phyloP scores from a whole-genome alignment of 2,329 filamentous ascomycete species.

The Capronia epimyces region DNA sequence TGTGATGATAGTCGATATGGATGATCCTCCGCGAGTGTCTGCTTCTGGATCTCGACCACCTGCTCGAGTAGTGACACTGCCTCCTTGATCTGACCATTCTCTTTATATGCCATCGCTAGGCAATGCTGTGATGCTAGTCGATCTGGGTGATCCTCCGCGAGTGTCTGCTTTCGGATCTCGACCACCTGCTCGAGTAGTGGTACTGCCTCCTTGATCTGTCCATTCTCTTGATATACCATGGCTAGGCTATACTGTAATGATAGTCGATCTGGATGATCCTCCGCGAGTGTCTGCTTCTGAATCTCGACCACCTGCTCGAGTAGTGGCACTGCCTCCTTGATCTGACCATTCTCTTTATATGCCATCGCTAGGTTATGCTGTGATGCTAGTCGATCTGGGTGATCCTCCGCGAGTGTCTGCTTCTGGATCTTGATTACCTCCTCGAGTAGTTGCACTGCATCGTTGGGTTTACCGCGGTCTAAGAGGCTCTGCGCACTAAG shows the following conservation, averaged over 20 bases:
- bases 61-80: too few relatives aligned
- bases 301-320: neutral
- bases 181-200: neutral
- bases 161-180: constrained; percentile 10
- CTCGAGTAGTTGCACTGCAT: constrained; percentile 1
- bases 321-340: neutral
- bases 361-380: constrained; percentile 4
- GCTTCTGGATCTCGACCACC: too few relatives aligned
- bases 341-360: neutral
- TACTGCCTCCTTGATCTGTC: too few relatives aligned
- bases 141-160: constrained; percentile 28
- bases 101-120: too few relatives aligned
- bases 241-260: neutral
- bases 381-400: constrained; percentile 26
- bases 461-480: neutral
- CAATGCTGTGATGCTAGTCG: constrained; percentile 2
- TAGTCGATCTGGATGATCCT: constrained; percentile 28
- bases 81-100: too few relatives aligned
- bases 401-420: constrained; percentile 25
- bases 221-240: too few relatives aligned
- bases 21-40: too few relatives aligned
- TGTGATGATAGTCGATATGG: too few relatives aligned
- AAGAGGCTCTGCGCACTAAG: neutral
- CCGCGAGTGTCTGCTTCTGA: constrained; percentile 15
- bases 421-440: neutral